Evolutionary conservation across 768 basidiomycete species (phyloP), one percentile per base, ranked within the genome.

Genomic region (Cystobasidium tubakii): DNA sequence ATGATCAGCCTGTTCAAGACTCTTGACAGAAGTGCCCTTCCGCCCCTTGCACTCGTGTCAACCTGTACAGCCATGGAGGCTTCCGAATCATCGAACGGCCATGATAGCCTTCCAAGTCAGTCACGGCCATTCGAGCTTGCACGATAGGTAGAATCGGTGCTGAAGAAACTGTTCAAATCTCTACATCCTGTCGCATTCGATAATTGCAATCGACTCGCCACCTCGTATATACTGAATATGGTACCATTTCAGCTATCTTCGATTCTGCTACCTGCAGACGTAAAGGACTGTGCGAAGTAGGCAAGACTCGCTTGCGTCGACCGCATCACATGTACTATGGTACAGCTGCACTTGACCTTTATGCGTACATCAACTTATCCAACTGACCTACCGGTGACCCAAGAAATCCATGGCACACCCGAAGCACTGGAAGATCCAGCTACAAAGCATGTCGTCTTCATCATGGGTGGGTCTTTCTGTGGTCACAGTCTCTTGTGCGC

Each of bases 381-480:
- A n/a, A 46, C 25, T 67, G 72, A 19, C 13, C 17, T 17, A 13
- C 33, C 23, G 13, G 31, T 23, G 33, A 25, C 60, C n/a, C 34
- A 19, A 63, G 72, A 65, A 33, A 44, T 62, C 2, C 44, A 73
- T 73, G 62, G 72, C 7, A 71, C 27, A 31, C 19, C 25, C 27
- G 23, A 21, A 54, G 44, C 29, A 33, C 7, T 25, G 23, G 27
- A 29, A 13, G 42, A 73, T 73, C 19, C 72, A 1, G 42, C 27
- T n/a, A 50, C 46, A 4, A 50, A 50, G 46, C 70, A 29, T 31
- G 13, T 70, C 27, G 74, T 74, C 42, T 67, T 74, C 53, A 70
- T 74, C 15, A 74, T 74, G 74, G 74, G 74, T 55, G n/a, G 17
- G 66, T 12, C 46, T 9, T 17, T n/a, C n/a, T 50, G 46, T 50